These are phyloP conservation scores for Mariannaea sp. DNA, from an alignment of 2,329 filamentous ascomycete species.

Conservation along the genomic window DNA sequence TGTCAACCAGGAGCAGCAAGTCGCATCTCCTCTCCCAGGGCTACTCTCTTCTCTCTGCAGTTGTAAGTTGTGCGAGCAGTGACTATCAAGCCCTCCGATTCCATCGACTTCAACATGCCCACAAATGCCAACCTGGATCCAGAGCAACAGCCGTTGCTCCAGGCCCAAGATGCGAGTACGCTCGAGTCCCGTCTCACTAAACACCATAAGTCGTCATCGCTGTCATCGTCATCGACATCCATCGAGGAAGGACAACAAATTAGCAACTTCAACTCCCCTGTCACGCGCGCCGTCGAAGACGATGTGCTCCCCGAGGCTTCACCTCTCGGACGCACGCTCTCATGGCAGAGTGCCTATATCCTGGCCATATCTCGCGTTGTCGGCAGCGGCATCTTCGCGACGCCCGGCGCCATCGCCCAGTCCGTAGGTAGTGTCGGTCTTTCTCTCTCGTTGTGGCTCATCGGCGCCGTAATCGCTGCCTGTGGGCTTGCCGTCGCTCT, in stretches of 20 bases:
- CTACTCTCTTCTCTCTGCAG: no score
- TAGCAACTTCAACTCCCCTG: neutral
- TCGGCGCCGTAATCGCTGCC: constrained; percentile 64
- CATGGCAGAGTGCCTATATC: constrained; percentile 68
- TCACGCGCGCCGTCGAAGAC: constrained; percentile 52
- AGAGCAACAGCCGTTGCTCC: constrained; percentile 21
- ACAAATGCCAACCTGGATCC: neutral
- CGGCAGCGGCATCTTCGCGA: constrained; percentile 74
- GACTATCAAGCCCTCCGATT: no score
- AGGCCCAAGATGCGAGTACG: neutral
- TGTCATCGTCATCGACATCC: constrained; percentile 1
- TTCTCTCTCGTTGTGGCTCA: constrained; percentile 65
- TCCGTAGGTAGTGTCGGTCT: constrained; percentile 70
- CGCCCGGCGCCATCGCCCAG: constrained; percentile 68
- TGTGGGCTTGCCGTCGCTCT: constrained; percentile 66
- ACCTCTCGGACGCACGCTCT: constrained; percentile 61
- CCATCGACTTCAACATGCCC: constrained; percentile 7
- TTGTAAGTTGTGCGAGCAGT: no score
- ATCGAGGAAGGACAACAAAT: constrained; percentile 16
- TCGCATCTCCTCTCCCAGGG: no score
- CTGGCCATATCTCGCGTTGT: constrained; percentile 71
- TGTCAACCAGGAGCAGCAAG: no score
- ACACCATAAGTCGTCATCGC: neutral
- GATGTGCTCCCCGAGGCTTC: constrained; percentile 64
- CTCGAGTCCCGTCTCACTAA: constrained; percentile 8